Conservation (phyloP, 805 yeast species). For the Candida ponderosae region DNA sequence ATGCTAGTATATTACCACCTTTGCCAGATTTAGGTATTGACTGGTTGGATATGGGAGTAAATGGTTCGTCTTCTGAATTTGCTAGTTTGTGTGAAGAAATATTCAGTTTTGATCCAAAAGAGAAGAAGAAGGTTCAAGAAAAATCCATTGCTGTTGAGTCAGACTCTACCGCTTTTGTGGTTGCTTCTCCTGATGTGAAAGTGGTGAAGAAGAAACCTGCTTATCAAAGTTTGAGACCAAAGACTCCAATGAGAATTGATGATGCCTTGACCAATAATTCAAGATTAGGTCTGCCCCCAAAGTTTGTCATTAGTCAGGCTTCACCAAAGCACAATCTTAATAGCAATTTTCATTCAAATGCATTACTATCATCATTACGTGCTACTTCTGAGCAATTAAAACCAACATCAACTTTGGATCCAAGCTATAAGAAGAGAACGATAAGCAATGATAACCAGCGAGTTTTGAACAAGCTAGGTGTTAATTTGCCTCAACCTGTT, state of each 20-base stretch:
- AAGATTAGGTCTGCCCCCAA: too few species aligned
- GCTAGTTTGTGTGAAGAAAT: conserved; percentile 22
- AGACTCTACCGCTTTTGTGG: too few species aligned
- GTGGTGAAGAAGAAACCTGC: neutral
- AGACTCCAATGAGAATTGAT: neutral
- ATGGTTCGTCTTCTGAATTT: conserved; percentile 18
- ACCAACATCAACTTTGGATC: conserved; percentile 15
- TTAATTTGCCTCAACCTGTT: conserved; percentile 8
- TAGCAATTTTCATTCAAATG: too few species aligned
- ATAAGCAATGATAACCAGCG: conserved; percentile 12
- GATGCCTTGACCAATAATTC: neutral
- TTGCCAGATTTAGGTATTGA: conserved; percentile 18
- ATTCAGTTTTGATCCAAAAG: conserved; percentile 12
- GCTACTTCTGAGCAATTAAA: neutral
- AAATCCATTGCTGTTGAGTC: too few species aligned
- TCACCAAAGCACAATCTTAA: neutral
- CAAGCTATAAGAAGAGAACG: conserved; percentile 11
- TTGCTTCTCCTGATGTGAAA: too few species aligned
- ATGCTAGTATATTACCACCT: conserved; percentile 20
- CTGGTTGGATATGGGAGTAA: conserved; percentile 14
- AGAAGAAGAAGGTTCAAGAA: too few species aligned
- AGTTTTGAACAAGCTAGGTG: conserved; percentile 7
- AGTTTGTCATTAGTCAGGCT: neutral
- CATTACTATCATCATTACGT: too few species aligned
- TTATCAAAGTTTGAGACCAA: neutral